phyloP scores from a whole-genome alignment of 331 rosid genomes.

The Pyracantha coccinea region DNA sequence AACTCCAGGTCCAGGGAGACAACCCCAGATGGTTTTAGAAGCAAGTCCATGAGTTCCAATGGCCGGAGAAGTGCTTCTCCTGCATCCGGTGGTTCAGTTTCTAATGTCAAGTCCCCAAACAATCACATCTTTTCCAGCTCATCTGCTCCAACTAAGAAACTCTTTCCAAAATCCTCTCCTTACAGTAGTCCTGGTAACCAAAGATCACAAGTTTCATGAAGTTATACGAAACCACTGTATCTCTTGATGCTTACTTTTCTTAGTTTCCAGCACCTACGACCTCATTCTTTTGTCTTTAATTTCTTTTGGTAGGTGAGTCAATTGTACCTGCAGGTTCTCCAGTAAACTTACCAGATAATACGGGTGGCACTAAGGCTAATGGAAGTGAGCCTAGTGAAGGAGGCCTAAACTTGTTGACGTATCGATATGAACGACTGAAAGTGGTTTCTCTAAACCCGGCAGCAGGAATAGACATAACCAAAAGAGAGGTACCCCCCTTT shows the following conservation, averaged over 20 bases:
- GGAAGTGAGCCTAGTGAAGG: constrained; percentile 20
- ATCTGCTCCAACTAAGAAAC: constrained; percentile 32
- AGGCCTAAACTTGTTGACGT: constrained; percentile 13
- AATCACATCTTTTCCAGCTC: constrained; percentile 23
- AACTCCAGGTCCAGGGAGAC: constrained; percentile 53
- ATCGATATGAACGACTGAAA: constrained; percentile 56
- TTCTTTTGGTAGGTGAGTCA: constrained; percentile 19
- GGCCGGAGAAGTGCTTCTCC: constrained; percentile 68
- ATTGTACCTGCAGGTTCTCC: constrained; percentile 19
- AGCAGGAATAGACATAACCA: too few species aligned
- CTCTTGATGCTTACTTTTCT: background rate
- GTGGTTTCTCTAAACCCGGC: too few species aligned
- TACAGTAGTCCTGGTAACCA: constrained; percentile 39
- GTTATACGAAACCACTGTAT: background rate
- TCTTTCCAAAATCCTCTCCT: constrained; percentile 54
- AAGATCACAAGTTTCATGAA: constrained; percentile 4
- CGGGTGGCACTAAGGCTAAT: constrained; percentile 20
- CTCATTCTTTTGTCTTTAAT: background rate
- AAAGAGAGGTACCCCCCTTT: constrained; percentile 1
- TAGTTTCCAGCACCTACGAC: background rate
- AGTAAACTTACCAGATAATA: constrained; percentile 24
- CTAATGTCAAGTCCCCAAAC: constrained; percentile 33
- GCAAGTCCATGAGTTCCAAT: constrained; percentile 40
- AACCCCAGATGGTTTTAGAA: constrained; percentile 57
- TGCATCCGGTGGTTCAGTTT: constrained; percentile 33